A percentile compares a stretch with the other conserved stretches of the same genome.
phyloP scores from a whole-genome alignment of 2,329 filamentous ascomycete species.

The Aureobasidium vineae region DNA sequence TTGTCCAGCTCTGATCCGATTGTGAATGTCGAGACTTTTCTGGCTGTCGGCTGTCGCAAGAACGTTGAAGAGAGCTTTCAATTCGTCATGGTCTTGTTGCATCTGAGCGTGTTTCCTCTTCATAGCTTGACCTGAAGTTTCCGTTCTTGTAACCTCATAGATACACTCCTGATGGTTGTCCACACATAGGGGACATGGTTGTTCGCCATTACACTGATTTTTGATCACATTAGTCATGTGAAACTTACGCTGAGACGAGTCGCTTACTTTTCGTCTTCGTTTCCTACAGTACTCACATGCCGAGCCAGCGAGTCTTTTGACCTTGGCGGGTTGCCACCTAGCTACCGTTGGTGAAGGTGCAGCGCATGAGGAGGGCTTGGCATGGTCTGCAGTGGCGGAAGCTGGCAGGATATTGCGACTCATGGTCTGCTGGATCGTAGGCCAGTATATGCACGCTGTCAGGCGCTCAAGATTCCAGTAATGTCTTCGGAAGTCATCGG shows the following conservation, averaged over 20 bases:
- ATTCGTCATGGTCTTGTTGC: slow-evolving; percentile 21
- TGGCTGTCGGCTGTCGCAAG: not conserved
- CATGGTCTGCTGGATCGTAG: not conserved
- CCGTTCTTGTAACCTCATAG: slow-evolving; percentile 24
- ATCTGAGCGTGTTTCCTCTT: slow-evolving; percentile 29
- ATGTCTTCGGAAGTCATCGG: not conserved
- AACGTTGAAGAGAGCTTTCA: slow-evolving; percentile 12
- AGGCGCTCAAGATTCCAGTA: not conserved
- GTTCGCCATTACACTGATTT: slow-evolving; percentile 13
- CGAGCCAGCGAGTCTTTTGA: not conserved
- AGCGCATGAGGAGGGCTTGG: not conserved
- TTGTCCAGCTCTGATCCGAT: slow-evolving; percentile 26
- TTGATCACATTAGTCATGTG: not conserved
- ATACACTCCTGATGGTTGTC: slow-evolving; percentile 19
- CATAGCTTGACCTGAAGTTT: slow-evolving; percentile 26
- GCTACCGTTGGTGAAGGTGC: not conserved
- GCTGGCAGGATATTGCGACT: slow-evolving; percentile 11
- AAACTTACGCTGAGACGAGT: not conserved
- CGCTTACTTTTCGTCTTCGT: slow-evolving; percentile 18
- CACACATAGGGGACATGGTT: slow-evolving; percentile 5
- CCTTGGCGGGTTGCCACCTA: slow-evolving; percentile 3
- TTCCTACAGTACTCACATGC: slow-evolving; percentile 20
- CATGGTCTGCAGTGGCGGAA: not conserved
- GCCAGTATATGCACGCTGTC: not conserved
- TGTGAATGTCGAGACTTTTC: slow-evolving; percentile 22